Conservation (phyloP, 441 rosid species). For the Kokia cookei region DNA sequence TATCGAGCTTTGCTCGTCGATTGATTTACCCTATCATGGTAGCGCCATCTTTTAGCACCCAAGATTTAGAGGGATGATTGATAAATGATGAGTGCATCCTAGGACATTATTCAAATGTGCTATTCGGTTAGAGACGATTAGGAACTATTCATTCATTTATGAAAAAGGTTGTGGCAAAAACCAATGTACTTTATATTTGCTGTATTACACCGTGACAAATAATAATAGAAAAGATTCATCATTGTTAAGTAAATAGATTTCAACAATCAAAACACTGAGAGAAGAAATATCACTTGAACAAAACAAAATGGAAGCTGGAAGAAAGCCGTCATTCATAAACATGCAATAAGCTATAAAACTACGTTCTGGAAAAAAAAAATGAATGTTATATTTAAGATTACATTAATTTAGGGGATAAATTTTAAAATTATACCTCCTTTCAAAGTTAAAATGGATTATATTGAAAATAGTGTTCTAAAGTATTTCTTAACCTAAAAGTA, state of each 20-base stretch:
- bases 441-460: no score
- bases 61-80: neutral
- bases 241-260: neutral
- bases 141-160: neutral
- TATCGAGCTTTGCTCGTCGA: slow-evolving; percentile 52
- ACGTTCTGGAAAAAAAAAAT: no score
- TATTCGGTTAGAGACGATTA: neutral
- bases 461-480: no score
- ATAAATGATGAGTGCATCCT: neutral
- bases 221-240: neutral
- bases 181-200: neutral
- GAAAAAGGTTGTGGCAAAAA: neutral
- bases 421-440: no score
- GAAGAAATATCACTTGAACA: neutral
- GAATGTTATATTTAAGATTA: no score
- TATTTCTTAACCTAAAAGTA: no score
- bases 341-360: neutral
- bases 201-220: neutral
- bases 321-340: neutral
- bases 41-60: neutral
- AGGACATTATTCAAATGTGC: neutral
- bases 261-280: no score
- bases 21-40: neutral
- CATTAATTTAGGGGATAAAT: no score
- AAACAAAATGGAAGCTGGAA: neutral